Evolutionary conservation across 2,329 filamentous ascomycete genomes (phyloP), one percentile per base, ranked within the genome.

Genomic region (Cercospora citrullina): DNA sequence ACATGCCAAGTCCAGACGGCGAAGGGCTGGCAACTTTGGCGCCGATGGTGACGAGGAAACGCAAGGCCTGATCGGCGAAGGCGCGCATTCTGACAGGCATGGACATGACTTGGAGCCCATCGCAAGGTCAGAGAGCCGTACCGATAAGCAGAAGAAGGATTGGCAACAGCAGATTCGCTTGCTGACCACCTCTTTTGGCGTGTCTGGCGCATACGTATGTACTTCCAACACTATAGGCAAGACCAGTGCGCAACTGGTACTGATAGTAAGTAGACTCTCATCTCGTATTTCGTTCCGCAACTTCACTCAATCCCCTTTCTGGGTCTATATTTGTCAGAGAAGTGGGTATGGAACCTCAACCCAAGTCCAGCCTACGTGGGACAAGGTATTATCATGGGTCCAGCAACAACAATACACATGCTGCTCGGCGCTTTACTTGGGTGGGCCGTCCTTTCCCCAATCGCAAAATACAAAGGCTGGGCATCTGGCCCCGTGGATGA

Each of bases 371-470:
- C 95, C 2, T 99, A 99, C 78, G 89, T 98, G 28, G 95, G 95
- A 0, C 95, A 99, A 80, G 95, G 95, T 10, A 96, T 99, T 70
- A 98, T 99, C 76, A 99, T 99, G 95, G 95, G 95, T 0, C 92
- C 94, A 4, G 90, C 93, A 45, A 99, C 95, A 0, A 98, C 94
- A 3, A 85, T 96, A 63, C 94, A 98, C 74, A 99, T 99, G 95
- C 86, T 97, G 0, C 82, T 98, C 2, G 95, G 95, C 5, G 94
- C 95, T 3, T 78, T 96, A 16, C 76, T 97, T 9, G 95, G 95
- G 28, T 99, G 95, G 95, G 95, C 89, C 0, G 79, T 98, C 5
- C 84, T 99, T 1, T 97, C 94, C 3, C 95, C 95, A 1, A 80
- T 98, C 7, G 94, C 95, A 4, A 97, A 97, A 78, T 82, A 84